Conservation (phyloP, 2,329 filamentous ascomycete genomes). For the Thielaviopsis ethacetica region DNA sequence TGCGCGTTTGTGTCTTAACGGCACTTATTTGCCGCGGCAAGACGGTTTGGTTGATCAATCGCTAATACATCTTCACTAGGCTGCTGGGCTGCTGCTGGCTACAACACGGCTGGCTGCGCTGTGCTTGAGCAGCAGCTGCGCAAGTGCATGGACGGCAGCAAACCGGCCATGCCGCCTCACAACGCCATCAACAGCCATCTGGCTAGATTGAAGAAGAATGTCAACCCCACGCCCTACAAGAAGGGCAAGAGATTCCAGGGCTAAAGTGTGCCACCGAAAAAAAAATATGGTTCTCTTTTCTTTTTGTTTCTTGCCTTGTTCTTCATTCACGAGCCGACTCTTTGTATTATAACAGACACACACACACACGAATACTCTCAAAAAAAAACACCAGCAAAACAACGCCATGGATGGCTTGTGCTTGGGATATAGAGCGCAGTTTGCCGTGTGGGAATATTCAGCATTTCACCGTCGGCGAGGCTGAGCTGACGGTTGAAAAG, state of each 20-base stretch:
- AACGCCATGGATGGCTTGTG: not conserved
- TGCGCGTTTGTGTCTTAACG: not conserved
- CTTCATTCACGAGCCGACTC: not conserved
- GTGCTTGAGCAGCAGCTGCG: slow-evolving; percentile 44
- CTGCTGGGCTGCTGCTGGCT: slow-evolving; percentile 71
- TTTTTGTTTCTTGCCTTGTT: not conserved
- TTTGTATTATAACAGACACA: not conserved
- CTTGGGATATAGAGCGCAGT: not conserved
- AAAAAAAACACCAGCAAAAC: not conserved
- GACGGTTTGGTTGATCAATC: not conserved
- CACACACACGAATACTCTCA: slow-evolving; percentile 9
- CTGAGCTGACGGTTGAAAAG: not conserved
- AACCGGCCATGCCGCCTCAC: slow-evolving; percentile 21
- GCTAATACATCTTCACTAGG: slow-evolving; percentile 28
- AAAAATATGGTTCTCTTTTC: not conserved
- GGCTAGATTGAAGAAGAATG: slow-evolving; percentile 55
- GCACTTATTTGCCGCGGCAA: not conserved
- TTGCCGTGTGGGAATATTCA: not conserved
- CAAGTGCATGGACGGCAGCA: slow-evolving; percentile 65
- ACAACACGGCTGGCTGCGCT: slow-evolving; percentile 42
- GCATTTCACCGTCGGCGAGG: not conserved
- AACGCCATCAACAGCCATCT: slow-evolving; percentile 92
- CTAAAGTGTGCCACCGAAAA: not conserved
- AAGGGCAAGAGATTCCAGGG: slow-evolving; percentile 20
- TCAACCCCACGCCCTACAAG: slow-evolving; percentile 28